Evolutionary conservation across 208 protist genomes (phyloP), one percentile per base, ranked within the genome.

Genomic region (Trypanosoma rangeli): DNA sequence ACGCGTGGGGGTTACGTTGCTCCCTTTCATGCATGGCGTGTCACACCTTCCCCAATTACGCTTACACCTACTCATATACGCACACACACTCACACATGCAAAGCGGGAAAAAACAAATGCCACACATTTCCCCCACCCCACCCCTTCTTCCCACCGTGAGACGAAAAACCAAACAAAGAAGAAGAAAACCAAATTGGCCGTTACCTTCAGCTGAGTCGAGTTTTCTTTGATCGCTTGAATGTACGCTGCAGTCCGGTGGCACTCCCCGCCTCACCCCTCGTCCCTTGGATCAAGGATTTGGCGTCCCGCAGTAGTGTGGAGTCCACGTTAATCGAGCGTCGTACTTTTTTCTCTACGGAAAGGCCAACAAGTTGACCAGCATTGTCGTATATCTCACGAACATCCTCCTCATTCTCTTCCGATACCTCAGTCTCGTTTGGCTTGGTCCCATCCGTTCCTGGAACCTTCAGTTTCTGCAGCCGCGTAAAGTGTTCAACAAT

Each of bases 211-310:
- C 71, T 70, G 18, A 63, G 71, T 33, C 57, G 54, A 61, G 79
- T 87, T 53, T 86, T 85, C 76, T 89, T 94, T 5, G 86, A 85
- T 31, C 89, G 86, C 52, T 84, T 82, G 50, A 94, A 94, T 18
- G 86, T 71, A 29, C 89, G 79, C 67, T 94, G 89, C 42, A 94
- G 65, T n/a, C 78, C 75, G 37, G 82, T 84, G 44, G 79, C 53
- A 33, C 50, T 44, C 35, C 35, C 63, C n/a, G 33, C 68, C 22
- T 26, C 66, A 58, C 74, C 66, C 15, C 67, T 76, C 56, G 48
- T 69, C 22, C 83, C 85, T 9, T 80, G 39, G 18, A 85, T 74
- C 37, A 78, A 81, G 29, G 76, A 71, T 16, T 79, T 80, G 31
- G 90, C 79, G 59, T 92, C 85, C 15, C 87, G 86, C 35, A 94